phyloP scores from a whole-genome alignment of 2,329 filamentous ascomycete species.

The Talaromyces sp. region DNA sequence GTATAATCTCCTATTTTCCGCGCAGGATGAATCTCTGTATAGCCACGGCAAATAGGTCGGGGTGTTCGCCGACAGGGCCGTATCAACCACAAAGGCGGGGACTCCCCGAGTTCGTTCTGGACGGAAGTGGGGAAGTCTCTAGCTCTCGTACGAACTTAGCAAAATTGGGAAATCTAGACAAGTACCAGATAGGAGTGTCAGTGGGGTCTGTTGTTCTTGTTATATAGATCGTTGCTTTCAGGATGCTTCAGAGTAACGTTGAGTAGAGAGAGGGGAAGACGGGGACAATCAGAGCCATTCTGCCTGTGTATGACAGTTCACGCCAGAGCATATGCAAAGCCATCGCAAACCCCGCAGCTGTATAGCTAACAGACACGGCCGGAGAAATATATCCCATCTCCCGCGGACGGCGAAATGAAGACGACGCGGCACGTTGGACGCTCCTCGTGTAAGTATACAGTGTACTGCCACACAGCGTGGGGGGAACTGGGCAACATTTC shows the following conservation, averaged over 20 bases:
- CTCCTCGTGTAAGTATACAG: not conserved
- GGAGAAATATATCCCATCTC: not conserved
- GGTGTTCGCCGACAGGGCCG: constrained; percentile 1
- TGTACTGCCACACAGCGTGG: not conserved
- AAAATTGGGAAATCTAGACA: not conserved
- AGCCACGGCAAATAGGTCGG: constrained; percentile 11
- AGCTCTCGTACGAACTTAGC: not conserved
- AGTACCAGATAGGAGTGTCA: not conserved
- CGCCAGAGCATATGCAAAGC: not conserved
- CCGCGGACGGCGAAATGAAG: not conserved
- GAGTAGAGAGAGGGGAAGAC: not conserved
- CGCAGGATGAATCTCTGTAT: not conserved
- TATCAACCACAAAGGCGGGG: not conserved
- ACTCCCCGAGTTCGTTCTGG: constrained; percentile 17
- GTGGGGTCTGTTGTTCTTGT: not conserved
- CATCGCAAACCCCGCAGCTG: not conserved
- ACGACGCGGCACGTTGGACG: not conserved
- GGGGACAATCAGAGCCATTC: not conserved
- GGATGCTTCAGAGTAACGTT: not conserved
- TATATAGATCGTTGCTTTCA: too few relatives aligned
- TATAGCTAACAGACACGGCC: not conserved
- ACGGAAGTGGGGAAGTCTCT: constrained; percentile 2
- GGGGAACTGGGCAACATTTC: not conserved
- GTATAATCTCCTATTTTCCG: not conserved
- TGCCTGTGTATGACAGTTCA: not conserved